Base-by-base conservation (phyloP, 805 yeast genomes). In the Blastobotrys muscicola region DNA sequence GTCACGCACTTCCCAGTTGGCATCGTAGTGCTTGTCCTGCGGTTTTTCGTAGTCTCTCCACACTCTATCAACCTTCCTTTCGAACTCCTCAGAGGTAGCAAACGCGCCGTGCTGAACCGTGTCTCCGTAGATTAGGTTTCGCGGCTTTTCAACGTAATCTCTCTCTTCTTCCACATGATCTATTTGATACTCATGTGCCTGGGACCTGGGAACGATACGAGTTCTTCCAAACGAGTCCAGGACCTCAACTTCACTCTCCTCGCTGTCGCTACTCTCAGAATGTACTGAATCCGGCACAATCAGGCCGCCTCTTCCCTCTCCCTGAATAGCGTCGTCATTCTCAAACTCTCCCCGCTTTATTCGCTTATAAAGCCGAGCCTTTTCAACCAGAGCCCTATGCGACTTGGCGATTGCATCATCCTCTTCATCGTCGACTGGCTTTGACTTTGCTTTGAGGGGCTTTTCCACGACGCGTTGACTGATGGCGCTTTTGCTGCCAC, bases 141-240 rank as follows among this genome's bases (percentile, higher is more conserved):
- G 38, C 3, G 54, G 56, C 26, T 20, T 6, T 6, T 20, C 26
- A 20, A 20, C 26, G 26, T 20, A 6, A 20, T 6, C 6, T 20
- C 6, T 20, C 26, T 20, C 26, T 6, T 20, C 26, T 6, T 20
- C 6, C 26, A 20, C 26, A 4, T 4, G 26, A 6, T 20, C 26
- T 20, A 32, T 7, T 6, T 32, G 13, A 16, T 41, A 42, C 35
- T 36, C 14, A 33, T 12, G 15, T 2, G 42, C 48, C 26, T 39
- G 26, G n/a, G 16, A 32, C 16, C 31, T 34, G 2, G 43, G 40
- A 6, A 54, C 57, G 14, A 11, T 8, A 31, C 59, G 39, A 6
- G 54, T 42, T 16, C 59, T 43, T 8, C 59, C 59, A 50, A 46
- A 55, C 34, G 48, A 45, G 42, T 54, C 58, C 8, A 34, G 46